Evolutionary conservation across 2,329 filamentous ascomycete genomes (phyloP).

Genomic region (Leptosphaerulina australis): DNA sequence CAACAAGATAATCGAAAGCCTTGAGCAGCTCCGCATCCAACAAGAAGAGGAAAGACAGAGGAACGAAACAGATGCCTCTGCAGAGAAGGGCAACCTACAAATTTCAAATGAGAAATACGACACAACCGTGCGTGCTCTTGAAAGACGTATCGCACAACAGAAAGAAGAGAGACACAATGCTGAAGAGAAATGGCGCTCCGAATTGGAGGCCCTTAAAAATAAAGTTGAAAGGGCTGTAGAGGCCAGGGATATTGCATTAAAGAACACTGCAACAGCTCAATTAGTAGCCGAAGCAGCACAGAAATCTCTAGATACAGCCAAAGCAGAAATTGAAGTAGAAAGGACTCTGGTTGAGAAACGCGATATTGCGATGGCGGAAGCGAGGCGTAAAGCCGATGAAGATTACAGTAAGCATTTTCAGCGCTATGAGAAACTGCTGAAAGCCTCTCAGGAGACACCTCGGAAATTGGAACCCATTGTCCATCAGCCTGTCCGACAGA

Average conservation of each 20-base stretch:
- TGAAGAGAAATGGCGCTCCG: not conserved
- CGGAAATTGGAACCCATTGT: not conserved
- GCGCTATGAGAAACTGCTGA: not conserved
- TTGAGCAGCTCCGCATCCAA: not conserved
- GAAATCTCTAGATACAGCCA: not conserved
- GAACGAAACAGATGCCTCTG: not conserved
- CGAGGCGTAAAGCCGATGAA: not conserved
- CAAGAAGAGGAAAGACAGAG: not conserved
- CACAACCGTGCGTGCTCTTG: not conserved
- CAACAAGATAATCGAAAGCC: not conserved
- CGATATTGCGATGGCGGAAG: not conserved
- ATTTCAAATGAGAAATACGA: not conserved
- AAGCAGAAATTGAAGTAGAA: not conserved
- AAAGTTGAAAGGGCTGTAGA: not conserved
- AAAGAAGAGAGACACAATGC: not conserved
- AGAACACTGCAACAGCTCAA: not conserved
- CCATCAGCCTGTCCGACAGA: slow-evolving; percentile 16
- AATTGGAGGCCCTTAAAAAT: not conserved
- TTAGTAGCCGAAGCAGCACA: not conserved
- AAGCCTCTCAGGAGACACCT: not conserved
- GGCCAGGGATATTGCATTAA: not conserved
- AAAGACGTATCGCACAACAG: not conserved
- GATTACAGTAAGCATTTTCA: not conserved
- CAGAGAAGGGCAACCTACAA: not conserved
- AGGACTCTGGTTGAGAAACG: not conserved